Base-by-base conservation (phyloP, 2,329 filamentous ascomycete species). In the Aspergillus intermedius region DNA sequence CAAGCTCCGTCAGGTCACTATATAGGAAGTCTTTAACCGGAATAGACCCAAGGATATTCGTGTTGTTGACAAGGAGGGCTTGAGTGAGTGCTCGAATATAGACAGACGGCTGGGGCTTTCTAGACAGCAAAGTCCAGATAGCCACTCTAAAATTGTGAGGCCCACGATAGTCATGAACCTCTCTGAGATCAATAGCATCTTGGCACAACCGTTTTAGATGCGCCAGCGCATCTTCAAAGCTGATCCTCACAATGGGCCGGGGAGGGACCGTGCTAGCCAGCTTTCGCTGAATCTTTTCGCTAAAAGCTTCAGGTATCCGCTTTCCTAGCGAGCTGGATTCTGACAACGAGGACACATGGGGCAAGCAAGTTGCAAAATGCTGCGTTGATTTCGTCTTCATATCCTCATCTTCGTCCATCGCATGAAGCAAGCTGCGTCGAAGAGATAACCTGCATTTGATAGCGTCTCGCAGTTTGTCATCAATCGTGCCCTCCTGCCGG, bases 231-330 rank as follows among this genome's bases (percentile, higher is more conserved):
- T 88, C 83, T 12, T 84, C 79, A 57, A 88, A 86, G 22, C 79
- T 81, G 2, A 91, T 64, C 46, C 88, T 78, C 9, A 96, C 87
- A 58, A 96, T 91, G 0, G 91, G 91, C 7, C 91, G 81, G 6
- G 93, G 93, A 3, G 93, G 93, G 60, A 96, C 91, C 0, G 90
- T 96, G 57, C 90, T 96, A 1, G 93, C 91, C 28, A 98, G 76
- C 54, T 86, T 86, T n/a, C 91, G 81, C 64, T 98, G 93, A 34
- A 97, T 78, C 63, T 95, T 95, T 21, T 82, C 81, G 59, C 89
- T 96, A 66, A 96, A 97, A 0, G 91, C 83, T n/a, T 84, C 83
- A 0, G 83, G 78, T 0, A 94, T 82, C 0, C 80, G 68, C 45
- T 77, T 82, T 0, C 82, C 86, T 2, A 91, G 67, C 0, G 69